Evolutionary conservation across 768 basidiomycete species (phyloP), one percentile per base, ranked within the genome.

Genomic region (Boletus vinaceobasis): DNA sequence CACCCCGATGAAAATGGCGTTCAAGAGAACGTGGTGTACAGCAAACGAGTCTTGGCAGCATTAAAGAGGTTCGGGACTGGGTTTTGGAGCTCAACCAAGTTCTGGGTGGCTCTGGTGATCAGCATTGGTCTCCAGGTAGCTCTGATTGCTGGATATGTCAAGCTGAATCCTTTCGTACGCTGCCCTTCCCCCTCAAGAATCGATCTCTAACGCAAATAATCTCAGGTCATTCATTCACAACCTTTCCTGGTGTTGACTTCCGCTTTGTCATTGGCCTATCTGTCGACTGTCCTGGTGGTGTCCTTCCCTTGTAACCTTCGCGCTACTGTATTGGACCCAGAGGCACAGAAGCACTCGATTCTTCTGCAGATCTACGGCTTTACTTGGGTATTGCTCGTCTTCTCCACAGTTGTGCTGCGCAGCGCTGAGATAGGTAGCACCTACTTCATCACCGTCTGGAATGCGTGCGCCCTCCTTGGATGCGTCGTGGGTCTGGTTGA

Each of bases 81-180:
- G 0, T 58, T 77, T 8, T 80, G 81, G 74, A 74, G 71, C 40
- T 84, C 83, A 71, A 71, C 75, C 23, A 81, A 82, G 52, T 86
- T 90, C 63, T 89, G 86, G 82, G 59, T 84, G 0, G 77, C 84
- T 1, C 60, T 88, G 36, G 43, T 76, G 9, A 59, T 84, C 11
- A 72, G 75, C 2, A 58, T 77, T 4, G 77, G 69, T 7, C 59
- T 79, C 3, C 81, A 87, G 57, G 72, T 67, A 2, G 73, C 75
- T 3, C 70, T 89, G 7, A 73, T 82, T 3, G 63, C 74, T 43
- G 74, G 74, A 5, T 84, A 79, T 58, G 60, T 81, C 19, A 71
- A 76, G 43, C n/a, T 86, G 39, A 89, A 88, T 65, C 82, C 84
- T 31, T 84, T 81, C 57, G 87, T 88, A 62, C 62, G 85, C 13